These are phyloP conservation scores for Starmerella gropengiesseri DNA, from an alignment of 805 yeast genomes.

Conservation along the genomic window DNA sequence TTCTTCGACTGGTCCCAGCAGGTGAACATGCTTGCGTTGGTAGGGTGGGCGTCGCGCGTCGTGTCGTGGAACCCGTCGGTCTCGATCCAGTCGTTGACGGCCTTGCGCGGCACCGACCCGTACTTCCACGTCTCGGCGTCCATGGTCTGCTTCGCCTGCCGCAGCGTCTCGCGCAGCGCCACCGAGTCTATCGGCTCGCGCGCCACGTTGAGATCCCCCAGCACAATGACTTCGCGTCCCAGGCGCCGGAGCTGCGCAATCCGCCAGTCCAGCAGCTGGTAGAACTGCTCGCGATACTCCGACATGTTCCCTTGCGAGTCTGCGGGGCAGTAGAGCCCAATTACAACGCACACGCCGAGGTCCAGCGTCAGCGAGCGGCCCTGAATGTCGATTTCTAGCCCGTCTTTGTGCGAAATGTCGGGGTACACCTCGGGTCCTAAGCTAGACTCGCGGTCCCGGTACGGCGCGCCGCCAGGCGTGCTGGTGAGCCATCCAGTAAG, in stretches of 20 bases:
- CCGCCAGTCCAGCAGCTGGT: slow-evolving; percentile 50
- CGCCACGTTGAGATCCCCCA: slow-evolving; percentile 85
- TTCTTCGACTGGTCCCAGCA: slow-evolving; percentile 82
- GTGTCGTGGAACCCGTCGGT: slow-evolving; percentile 26
- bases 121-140: slow-evolving; percentile 30
- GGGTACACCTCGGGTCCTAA: slow-evolving; percentile 13
- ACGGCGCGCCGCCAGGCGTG: slow-evolving; percentile 8
- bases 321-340: slow-evolving; percentile 78
- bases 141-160: slow-evolving; percentile 24
- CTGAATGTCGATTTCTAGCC: slow-evolving; percentile 54
- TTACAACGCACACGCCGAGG: slow-evolving; percentile 37
- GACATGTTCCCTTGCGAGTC: slow-evolving; percentile 62
- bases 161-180: slow-evolving; percentile 43
- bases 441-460: slow-evolving; percentile 4
- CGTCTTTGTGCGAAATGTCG: slow-evolving; percentile 45
- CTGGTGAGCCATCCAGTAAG: slow-evolving; percentile 50
- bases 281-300: slow-evolving; percentile 48
- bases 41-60: slow-evolving; percentile 43
- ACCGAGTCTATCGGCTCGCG: slow-evolving; percentile 77
- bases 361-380: slow-evolving; percentile 77
- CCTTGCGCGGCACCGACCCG: slow-evolving; percentile 34
- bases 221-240: slow-evolving; percentile 60
- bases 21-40: slow-evolving; percentile 61
- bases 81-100: slow-evolving; percentile 41
- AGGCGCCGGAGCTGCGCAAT: slow-evolving; percentile 39